These are phyloP conservation scores for Penicillium diatomitis DNA, from an alignment of 495 filamentous ascomycete species.

Conservation along the genomic window DNA sequence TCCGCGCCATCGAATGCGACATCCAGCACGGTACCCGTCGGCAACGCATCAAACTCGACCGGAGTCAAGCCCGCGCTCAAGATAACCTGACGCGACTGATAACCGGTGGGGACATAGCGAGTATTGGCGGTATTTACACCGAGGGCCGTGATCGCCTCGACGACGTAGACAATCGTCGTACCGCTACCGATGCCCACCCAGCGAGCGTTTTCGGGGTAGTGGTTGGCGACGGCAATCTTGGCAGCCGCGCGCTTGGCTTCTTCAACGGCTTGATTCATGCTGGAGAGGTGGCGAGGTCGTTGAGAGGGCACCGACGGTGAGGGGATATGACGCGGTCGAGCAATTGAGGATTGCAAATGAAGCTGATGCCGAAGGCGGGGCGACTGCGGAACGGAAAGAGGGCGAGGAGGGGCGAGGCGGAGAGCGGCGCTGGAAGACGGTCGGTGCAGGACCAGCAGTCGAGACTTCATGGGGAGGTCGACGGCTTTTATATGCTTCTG, in stretches of 20 bases:
- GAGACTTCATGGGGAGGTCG: conserved; percentile 4
- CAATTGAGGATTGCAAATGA: background rate
- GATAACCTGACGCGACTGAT: conserved; percentile 80
- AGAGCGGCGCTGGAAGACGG: background rate
- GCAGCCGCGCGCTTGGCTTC: conserved; percentile 78
- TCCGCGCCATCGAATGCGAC: conserved; percentile 93
- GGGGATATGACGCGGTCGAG: background rate
- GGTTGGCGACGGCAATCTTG: conserved; percentile 69
- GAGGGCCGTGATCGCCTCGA: conserved; percentile 79
- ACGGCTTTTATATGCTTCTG: no score
- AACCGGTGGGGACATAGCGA: conserved; percentile 84
- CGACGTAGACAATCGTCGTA: conserved; percentile 89
- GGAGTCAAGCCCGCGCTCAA: conserved; percentile 63
- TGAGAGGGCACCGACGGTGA: background rate
- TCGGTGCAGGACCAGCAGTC: background rate
- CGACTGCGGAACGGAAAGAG: conserved; percentile 6
- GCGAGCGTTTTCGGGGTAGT: conserved; percentile 63
- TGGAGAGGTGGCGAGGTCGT: conserved; percentile 18
- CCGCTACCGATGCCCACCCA: conserved; percentile 91
- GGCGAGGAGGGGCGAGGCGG: conserved; percentile 9
- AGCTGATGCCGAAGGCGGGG: conserved; percentile 2
- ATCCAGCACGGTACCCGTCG: conserved; percentile 54
- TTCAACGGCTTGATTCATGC: conserved; percentile 51
- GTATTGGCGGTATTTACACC: conserved; percentile 51
- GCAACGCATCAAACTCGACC: conserved; percentile 64